Conservation (phyloP, 768 basidiomycete species). For the Cantharellus anzutake region DNA sequence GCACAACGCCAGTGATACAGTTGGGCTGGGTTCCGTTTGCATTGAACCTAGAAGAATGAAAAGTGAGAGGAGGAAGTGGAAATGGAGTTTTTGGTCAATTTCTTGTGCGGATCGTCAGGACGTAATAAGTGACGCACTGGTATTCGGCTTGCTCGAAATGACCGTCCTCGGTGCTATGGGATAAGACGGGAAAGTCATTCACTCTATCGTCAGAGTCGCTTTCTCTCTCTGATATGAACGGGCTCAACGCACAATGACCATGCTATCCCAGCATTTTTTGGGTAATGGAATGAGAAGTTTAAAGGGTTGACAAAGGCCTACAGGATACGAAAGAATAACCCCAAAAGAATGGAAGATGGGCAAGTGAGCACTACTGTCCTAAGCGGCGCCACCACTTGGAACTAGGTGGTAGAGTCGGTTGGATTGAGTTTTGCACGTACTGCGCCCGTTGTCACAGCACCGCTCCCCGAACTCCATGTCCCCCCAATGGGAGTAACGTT, state of each 20-base stretch:
- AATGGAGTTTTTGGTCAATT: background rate
- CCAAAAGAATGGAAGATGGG: background rate
- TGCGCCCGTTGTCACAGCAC: slow-evolving; percentile 56
- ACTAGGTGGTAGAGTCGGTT: background rate
- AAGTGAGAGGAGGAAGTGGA: background rate
- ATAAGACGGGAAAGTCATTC: background rate
- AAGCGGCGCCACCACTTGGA: too few species aligned
- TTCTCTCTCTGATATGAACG: background rate
- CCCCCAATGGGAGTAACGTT: slow-evolving; percentile 54
- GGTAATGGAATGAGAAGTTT: slow-evolving; percentile 69
- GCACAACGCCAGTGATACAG: slow-evolving; percentile 77
- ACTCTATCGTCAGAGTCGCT: background rate
- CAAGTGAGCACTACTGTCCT: too few species aligned
- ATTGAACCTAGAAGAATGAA: slow-evolving; percentile 20
- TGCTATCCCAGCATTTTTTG: slow-evolving; percentile 66
- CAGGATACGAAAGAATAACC: background rate
- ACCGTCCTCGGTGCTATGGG: slow-evolving; percentile 41
- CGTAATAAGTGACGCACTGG: slow-evolving; percentile 25
- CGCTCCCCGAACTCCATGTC: slow-evolving; percentile 73
- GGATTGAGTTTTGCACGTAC: slow-evolving; percentile 30
- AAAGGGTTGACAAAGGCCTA: slow-evolving; percentile 75
- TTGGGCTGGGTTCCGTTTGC: slow-evolving; percentile 40
- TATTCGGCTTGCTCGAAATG: slow-evolving; percentile 85
- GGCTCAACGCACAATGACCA: slow-evolving; percentile 60
- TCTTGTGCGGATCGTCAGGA: background rate